Base-by-base conservation (phyloP, 1,284 basidiomycete species). In the Lignosus rhinocerotis region DNA sequence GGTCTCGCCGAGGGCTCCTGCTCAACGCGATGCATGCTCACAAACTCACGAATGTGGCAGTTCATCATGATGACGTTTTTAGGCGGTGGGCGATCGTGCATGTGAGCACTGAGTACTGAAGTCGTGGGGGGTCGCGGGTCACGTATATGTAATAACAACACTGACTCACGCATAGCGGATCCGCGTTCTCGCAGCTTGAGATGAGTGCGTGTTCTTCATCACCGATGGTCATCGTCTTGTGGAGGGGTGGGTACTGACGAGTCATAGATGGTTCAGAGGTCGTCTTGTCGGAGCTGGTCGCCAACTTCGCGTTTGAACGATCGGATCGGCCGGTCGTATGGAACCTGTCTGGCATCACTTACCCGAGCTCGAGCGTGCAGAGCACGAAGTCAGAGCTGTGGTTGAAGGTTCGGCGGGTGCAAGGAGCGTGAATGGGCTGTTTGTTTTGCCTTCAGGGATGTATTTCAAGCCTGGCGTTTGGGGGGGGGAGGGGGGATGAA, bases 321-420 rank as follows among this genome's bases (percentile, higher is more conserved):
- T 60, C 56, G 7, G 54, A 58, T 1, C 58, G 36, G 21, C 62
- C 62, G 5, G 50, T 63, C 52, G 31, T 60, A 16, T 63, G 59
- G 62, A 63, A 63, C 19, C 19, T 61, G 21, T 56, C 59, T 6
- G 59, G 61, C 1, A 46, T 66, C 1, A 43, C 60, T 21, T 69
- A 66, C 36, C 66, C 68, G 10, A 64, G 63, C n/a, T 46, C 53
- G 10, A 61, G 63, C 33, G 14, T 44, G 3, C 58, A 50, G 6
- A 66, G 62, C 51, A 60, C 49, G 32, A 66, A 65, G 55, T 50
- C 63, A 19, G 61, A 67, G 52, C 45, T 67, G 41, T 61, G 63
- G 53, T 36, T 65, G 54, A 56, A 52, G 16, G 50, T 66, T 11
- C n/a, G 50, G 14, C 51, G 44, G 33, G 19, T 59, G 36, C 11